Evolutionary conservation across 1,284 basidiomycete species (phyloP), one percentile per base, ranked within the genome.

Genomic region (Mycocalia duriaeana): DNA sequence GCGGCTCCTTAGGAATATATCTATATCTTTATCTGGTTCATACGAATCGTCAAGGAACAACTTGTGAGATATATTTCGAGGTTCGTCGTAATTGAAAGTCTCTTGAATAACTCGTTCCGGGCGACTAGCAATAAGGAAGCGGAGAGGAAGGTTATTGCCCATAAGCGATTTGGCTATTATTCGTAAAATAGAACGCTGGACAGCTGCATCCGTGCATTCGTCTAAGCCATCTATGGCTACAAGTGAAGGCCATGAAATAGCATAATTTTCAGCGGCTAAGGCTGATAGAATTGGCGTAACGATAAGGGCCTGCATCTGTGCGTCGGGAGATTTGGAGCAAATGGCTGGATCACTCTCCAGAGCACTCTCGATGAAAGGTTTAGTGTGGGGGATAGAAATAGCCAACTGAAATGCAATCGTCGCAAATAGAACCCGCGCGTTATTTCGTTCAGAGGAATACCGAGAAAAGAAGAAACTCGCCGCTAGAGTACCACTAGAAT

Each of bases 191-290:
- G 18, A 11, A 4, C n/a, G 22, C 26, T 44, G 42, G 4, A 18
- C 3, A 2, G 6, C 16, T 7, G 16, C 18, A 31, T 34, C 18
- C 5, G 11, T 35, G 28, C 42, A 44, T 34, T 44, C 42, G 26
- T 44, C 42, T 13, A 44, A 19, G 25, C 42, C 42, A 35, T 44
- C 42, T 31, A 44, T 44, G 20, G 35, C 22, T 8, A 44, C 19
- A 13, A 44, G 25, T 9, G 25, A 25, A 6, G 16, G 39, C 19
- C 16, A 11, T 14, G 19, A 20, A 25, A 4, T 8, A 22, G 39
- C 19, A n/a, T 9, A n/a, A 23, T 23, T 7, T 20, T 23, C 25
- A 41, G 20, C n/a, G 23, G 9, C 19, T 41, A 18, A 22, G 39
- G 9, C 18, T 4, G 37, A 13, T 11, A 16, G 37, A 3, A 38